Conservation (phyloP, 1,284 basidiomycete genomes). For the Moesziomyces antarcticus region DNA sequence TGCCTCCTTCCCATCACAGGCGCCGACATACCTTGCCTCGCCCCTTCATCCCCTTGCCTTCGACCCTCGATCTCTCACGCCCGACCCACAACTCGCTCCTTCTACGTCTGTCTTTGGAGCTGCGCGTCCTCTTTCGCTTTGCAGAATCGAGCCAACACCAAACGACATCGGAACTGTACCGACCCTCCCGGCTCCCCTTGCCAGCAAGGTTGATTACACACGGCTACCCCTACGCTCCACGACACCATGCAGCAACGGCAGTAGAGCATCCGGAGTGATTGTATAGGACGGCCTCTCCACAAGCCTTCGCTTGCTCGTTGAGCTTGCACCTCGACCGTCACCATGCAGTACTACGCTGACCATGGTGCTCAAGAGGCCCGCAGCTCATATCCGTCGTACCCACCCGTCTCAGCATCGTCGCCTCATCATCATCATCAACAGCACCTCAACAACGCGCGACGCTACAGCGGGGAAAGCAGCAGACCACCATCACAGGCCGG, state of each 20-base stretch:
- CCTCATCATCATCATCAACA: conserved; percentile 14
- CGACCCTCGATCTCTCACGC: too few relatives aligned
- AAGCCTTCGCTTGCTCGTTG: neutral
- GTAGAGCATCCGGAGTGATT: neutral
- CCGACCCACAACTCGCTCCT: too few relatives aligned
- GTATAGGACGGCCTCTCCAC: neutral
- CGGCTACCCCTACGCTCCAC: neutral
- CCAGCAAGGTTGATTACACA: neutral
- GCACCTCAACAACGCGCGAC: neutral
- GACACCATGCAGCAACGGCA: neutral
- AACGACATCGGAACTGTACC: neutral
- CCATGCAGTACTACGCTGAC: conserved; percentile 13
- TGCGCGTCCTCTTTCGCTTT: too few relatives aligned
- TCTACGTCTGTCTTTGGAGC: too few relatives aligned
- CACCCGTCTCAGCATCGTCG: conserved; percentile 31
- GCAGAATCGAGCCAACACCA: too few relatives aligned
- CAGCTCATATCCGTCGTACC: conserved; percentile 34
- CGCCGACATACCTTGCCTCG: neutral
- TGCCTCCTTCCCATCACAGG: neutral
- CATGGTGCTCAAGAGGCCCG: conserved; percentile 4
- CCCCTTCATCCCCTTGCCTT: neutral
- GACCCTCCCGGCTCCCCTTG: neutral
- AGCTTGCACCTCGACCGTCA: neutral
- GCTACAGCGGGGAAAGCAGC: conserved; percentile 15
- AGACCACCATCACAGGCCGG: conserved; percentile 22